These are phyloP conservation scores for Ceratobasidium sp. DNA, from an alignment of 1,284 basidiomycete species.

Conservation along the genomic window DNA sequence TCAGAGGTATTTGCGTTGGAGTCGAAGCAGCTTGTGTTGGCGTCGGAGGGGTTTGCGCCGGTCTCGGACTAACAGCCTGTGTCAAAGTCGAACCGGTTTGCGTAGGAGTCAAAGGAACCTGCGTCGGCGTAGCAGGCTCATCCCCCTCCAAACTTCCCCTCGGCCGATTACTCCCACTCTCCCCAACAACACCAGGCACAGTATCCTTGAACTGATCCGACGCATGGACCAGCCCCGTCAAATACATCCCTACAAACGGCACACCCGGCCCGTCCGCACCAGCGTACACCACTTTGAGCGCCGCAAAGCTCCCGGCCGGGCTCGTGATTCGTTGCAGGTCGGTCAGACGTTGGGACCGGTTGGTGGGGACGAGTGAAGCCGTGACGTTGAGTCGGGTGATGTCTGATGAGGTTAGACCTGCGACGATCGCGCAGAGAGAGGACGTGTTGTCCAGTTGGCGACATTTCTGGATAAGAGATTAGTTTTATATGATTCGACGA, in stretches of 20 bases:
- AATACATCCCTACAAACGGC: constrained; percentile 73
- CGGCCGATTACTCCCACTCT: too few species aligned
- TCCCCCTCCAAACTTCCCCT: too few species aligned
- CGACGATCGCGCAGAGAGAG: constrained; percentile 75
- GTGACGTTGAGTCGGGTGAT: constrained; percentile 71
- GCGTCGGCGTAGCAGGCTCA: too few species aligned
- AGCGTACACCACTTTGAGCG: constrained; percentile 67
- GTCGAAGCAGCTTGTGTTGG: too few species aligned
- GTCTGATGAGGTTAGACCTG: constrained; percentile 70
- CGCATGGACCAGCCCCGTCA: constrained; percentile 71
- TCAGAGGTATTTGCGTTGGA: too few species aligned
- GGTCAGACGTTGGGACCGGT: constrained; percentile 65
- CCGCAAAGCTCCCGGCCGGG: constrained; percentile 69
- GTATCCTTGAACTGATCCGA: constrained; percentile 66
- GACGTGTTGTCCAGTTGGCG: constrained; percentile 73
- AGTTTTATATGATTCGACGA: not conserved
- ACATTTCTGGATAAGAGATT: constrained; percentile 68
- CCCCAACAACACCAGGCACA: constrained; percentile 50
- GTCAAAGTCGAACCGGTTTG: too few species aligned
- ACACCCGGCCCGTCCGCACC: constrained; percentile 67
- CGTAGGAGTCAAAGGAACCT: too few species aligned
- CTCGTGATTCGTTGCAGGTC: constrained; percentile 68
- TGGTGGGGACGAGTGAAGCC: constrained; percentile 69
- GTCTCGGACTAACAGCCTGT: too few species aligned
- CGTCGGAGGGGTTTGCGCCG: too few species aligned